These are phyloP conservation scores for Aleurites moluccanus DNA, from an alignment of 441 rosid genomes.

Conservation along the genomic window DNA sequence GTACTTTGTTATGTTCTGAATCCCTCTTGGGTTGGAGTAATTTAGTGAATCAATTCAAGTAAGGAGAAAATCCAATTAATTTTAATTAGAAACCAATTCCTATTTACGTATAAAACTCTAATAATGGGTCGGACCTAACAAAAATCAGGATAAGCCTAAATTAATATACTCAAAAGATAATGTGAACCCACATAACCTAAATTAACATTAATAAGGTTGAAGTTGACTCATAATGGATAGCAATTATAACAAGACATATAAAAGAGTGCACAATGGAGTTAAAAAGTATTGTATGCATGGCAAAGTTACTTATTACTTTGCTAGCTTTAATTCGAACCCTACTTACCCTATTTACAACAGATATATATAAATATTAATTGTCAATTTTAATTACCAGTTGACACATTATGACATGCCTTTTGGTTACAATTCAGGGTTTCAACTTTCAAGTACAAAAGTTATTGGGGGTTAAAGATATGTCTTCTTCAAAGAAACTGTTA, in stretches of 20 bases:
- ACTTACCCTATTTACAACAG: background rate
- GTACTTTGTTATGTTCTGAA: no score
- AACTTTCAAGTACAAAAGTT: conserved; percentile 1
- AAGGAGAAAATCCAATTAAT: no score
- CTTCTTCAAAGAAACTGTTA: background rate
- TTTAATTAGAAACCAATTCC: no score
- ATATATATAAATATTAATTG: background rate
- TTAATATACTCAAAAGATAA: no score
- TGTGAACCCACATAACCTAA: background rate
- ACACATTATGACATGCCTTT: background rate
- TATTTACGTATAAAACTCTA: no score
- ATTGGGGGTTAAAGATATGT: background rate
- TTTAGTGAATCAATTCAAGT: no score
- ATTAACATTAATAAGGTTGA: background rate
- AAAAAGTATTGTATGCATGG: background rate
- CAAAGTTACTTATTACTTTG: background rate
- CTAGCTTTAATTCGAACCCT: background rate
- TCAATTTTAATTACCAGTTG: background rate
- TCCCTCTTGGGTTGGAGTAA: no score
- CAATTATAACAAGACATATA: background rate
- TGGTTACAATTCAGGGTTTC: background rate
- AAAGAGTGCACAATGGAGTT: background rate
- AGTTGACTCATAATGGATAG: background rate
- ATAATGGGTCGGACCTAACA: no score
- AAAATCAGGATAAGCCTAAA: no score